Percentiles rank a stretch among this genome's conserved stretches.
Conservation (phyloP, 2,329 filamentous ascomycete species). For the Beauveria varroae region DNA sequence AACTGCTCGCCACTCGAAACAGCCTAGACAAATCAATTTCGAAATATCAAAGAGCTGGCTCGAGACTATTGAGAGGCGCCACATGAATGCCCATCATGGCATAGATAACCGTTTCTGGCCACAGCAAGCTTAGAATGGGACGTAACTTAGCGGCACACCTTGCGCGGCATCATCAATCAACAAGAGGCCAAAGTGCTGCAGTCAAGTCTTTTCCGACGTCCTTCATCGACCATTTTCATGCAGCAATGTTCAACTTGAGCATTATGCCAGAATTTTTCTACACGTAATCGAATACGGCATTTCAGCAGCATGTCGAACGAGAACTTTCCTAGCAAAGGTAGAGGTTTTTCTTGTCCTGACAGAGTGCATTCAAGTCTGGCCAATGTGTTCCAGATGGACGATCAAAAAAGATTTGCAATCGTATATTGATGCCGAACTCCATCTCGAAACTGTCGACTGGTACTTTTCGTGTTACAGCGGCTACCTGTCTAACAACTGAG, state of each 20-base stretch:
- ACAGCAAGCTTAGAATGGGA: slow-evolving; percentile 46
- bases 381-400: no score
- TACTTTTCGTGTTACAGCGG: slow-evolving; percentile 21
- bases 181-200: slow-evolving; percentile 57
- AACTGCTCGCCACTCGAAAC: no score
- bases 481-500: slow-evolving; percentile 70
- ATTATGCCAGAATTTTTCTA: slow-evolving; percentile 63
- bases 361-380: no score
- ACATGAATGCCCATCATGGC: not conserved
- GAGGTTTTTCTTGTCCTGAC: slow-evolving; percentile 73
- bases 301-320: slow-evolving; percentile 60
- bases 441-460: no score
- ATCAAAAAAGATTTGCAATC: no score
- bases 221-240: slow-evolving; percentile 88
- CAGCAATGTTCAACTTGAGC: slow-evolving; percentile 61
- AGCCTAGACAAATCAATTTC: not conserved
- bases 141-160: slow-evolving; percentile 81
- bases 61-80: not conserved
- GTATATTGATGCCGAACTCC: no score
- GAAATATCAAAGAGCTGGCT: not conserved
- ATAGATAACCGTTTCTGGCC: not conserved
- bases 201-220: slow-evolving; percentile 79
- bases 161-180: slow-evolving; percentile 48
- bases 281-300: slow-evolving; percentile 63
- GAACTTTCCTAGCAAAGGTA: slow-evolving; percentile 71